Evolutionary conservation across 2,329 filamentous ascomycete species (phyloP), one percentile per base, ranked within the genome.

Genomic region (Cercospora sojina): DNA sequence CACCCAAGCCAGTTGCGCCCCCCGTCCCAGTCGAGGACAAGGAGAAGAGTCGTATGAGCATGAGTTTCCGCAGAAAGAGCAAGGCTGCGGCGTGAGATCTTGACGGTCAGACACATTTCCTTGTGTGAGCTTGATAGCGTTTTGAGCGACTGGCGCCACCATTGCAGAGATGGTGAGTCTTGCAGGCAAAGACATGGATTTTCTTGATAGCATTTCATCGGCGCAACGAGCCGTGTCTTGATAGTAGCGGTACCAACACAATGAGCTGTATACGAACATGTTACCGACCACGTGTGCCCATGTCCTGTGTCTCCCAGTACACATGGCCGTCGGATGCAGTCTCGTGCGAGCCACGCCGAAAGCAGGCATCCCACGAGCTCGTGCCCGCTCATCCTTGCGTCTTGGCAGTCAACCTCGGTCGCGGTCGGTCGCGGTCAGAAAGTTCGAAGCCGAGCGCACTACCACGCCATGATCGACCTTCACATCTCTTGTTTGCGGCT

Each of bases 41-140:
- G 23, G 73, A 71, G 69, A 77, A 74, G 73, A 74, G 65, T 29
- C 68, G 71, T 2, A 71, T 76, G 63, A 74, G 71, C 56, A 59
- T 73, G 16, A 59, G 67, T n/a, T 72, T 73, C 49, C 69, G 72
- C 32, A 68, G 61, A 65, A 74, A 73, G 71, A 71, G 59, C 35
- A 67, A 67, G 56, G 55, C 56, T 23, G 16, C 59, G 20, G 49
- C 60, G 12, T 51, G 23, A 59, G 43, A 41, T 57, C 27, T 35
- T 35, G 12, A 53, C 38, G 16, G 18, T 43, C 38, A 32, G 13
- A 43, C 57, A 51, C 18, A 56, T 35, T 66, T 56, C 53, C 60
- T 29, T 61, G 59, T 60, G 49, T 56, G n/a, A 20, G 41, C 43
- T 25, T 64, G 43, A 67, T 64, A 67, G 65, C 65, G 65, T 67